Evolutionary conservation across 352 stramenopile genomes (phyloP).

Genomic region (Pythium coloratum): DNA sequence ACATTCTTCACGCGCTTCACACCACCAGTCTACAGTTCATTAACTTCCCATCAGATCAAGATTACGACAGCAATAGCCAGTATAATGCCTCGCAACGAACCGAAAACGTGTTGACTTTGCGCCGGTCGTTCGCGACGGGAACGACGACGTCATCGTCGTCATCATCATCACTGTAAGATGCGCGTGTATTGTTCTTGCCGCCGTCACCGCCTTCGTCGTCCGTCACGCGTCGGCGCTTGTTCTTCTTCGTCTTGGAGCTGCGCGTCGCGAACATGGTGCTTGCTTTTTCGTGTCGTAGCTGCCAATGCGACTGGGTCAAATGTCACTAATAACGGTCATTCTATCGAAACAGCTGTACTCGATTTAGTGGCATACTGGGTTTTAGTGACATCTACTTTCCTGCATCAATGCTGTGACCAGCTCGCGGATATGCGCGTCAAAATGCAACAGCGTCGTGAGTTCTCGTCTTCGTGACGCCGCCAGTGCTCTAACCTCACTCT

Average conservation of each 20-base stretch:
- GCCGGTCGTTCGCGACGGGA: conserved; percentile 28
- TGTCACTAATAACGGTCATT: not conserved
- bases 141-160: conserved; percentile 30
- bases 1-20: conserved; percentile 63
- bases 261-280: conserved; percentile 42
- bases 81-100: conserved; percentile 22
- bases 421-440: conserved; percentile 16
- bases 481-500: not conserved
- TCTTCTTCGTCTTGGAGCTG: conserved; percentile 44
- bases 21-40: conserved; percentile 41
- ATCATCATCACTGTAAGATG: conserved; percentile 4
- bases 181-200: not conserved
- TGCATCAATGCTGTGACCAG: conserved; percentile 7
- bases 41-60: not conserved
- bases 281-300: not conserved
- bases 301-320: not conserved
- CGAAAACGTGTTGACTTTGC: conserved; percentile 66
- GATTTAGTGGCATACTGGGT: not conserved
- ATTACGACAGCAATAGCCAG: not conserved
- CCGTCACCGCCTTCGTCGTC: conserved; percentile 33
- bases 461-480: not conserved
- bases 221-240: conserved; percentile 43
- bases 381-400: not conserved
- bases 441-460: conserved; percentile 20
- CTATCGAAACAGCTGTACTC: not conserved